Base-by-base conservation (phyloP, 1,284 basidiomycete species). In the Irpex rosettiformis region DNA sequence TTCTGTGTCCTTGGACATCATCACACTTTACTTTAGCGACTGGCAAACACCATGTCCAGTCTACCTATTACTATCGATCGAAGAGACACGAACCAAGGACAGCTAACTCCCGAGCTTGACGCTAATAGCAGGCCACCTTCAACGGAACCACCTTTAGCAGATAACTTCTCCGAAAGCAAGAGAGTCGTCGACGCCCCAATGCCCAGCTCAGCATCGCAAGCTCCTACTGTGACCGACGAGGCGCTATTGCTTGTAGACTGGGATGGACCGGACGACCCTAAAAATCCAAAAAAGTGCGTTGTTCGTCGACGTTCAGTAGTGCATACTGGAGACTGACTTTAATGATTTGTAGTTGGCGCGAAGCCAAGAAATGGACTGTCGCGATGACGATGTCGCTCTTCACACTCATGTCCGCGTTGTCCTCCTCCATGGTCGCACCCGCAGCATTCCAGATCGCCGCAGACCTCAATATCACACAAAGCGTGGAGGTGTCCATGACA, bases 341-440 rank as follows among this genome's bases (percentile, higher is more conserved):
- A n/a, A n/a, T n/a, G n/a, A n/a, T 8, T 13, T 16, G 7, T 60
- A 59, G 33, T 13, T 58, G 45, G 24, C 25, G 45, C 21, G 52
- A 56, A 52, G 52, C 42, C 29, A 24, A 56, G 48, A 87, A 86
- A 75, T 83, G 85, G 81, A 76, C 77, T 0, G 81, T 84, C 0
- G 84, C 84, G 0, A 51, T 78, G 24, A 75, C 83, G 4, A 80
- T 87, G 0, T 85, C 83, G 0, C 74, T 78, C 0, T 84, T 83
- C 66, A 84, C 82, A 0, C 84, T 86, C 63, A 83, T 86, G 37
- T 79, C 78, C 0, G 83, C 85, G 0, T 73, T 86, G 1, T 79
- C 85, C 0, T 85, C 84, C 1, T 81, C 85, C 25, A 87, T 90
- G 80, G 75, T 88, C 13, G 84, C 89, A 0, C 87, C 88, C 0